These are phyloP conservation scores for Chloropicon primus DNA, from an alignment of 139 green algal species.

Conservation along the genomic window DNA sequence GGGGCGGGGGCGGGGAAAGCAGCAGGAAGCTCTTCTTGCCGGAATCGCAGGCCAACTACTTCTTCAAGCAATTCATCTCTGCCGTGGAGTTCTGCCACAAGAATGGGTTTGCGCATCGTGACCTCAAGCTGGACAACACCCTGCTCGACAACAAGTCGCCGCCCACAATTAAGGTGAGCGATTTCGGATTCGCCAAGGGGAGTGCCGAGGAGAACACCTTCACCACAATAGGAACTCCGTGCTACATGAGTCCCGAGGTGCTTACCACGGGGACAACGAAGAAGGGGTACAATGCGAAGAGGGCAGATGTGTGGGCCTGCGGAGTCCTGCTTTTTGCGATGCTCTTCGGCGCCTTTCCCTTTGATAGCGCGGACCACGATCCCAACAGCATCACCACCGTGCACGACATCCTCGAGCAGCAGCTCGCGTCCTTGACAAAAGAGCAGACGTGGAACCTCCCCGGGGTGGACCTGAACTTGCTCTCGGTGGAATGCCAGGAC, in stretches of 20 bases:
- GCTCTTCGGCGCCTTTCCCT: constrained; percentile 74
- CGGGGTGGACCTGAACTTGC: constrained; percentile 48
- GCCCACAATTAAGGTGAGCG: neutral
- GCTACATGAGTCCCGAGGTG: constrained; percentile 68
- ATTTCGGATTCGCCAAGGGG: constrained; percentile 7
- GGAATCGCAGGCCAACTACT: constrained; percentile 40
- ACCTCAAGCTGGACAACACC: constrained; percentile 67
- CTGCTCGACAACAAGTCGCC: constrained; percentile 42
- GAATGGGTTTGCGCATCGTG: constrained; percentile 20
- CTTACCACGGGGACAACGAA: constrained; percentile 25
- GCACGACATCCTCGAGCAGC: neutral
- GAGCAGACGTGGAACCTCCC: constrained; percentile 52
- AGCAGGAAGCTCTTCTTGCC: constrained; percentile 9
- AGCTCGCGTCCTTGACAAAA: constrained; percentile 21
- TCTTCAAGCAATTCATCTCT: constrained; percentile 55
- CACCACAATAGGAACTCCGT: constrained; percentile 45
- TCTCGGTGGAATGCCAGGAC: constrained; percentile 43
- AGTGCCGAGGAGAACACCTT: constrained; percentile 59
- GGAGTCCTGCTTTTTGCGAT: constrained; percentile 61
- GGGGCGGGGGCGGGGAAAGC: neutral
- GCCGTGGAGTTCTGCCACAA: constrained; percentile 42
- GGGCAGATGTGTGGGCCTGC: constrained; percentile 1
- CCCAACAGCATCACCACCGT: neutral
- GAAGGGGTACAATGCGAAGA: constrained; percentile 1
- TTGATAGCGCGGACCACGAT: constrained; percentile 40